Base-by-base conservation (phyloP, 108 stramenopile genomes). In the Nitzschia putrida region DNA sequence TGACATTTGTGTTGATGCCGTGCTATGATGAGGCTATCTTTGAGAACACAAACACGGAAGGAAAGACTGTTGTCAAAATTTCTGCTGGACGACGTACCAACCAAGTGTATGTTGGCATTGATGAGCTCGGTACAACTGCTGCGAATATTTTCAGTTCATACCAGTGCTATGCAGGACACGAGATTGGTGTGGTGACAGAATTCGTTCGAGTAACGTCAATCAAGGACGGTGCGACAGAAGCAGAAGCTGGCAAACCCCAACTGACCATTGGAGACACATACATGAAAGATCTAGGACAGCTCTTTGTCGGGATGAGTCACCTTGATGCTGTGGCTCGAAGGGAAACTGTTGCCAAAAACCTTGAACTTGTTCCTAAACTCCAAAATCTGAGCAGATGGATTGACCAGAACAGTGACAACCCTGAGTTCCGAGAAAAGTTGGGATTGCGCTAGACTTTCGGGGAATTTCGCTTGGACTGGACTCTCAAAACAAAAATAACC, bases 101-200 rank as follows among this genome's bases (percentile, higher is more conserved):
- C 16, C 25, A 50, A 6, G 68, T 81, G 37, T 82, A 73, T 45
- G 78, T 87, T 68, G 80, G 82, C 69, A 68, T 87, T 8, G 83
- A 87, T 51, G 86, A 83, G n/a, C 59, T 87, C 0, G 86, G 86
- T 9, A 69, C 83, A 12, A 80, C 80, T 11, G 86, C 83, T 38
- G 83, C 83, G 12, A 79, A 80, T 53, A 82, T 87, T 24, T 83
- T 87, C 57, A 80, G 83, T 55, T 70, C 67, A 23, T 87, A 82
- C 52, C 76, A 87, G 56, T 80, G 79, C 52, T 87, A 65, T 69
- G 80, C 86, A 23, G 86, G 86, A 16, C 86, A 84, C 64, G 86
- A 87, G 51, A 80, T 87, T 61, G 83, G 70, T 4, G 51, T 87
- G 25, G 74, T 87, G 14, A 84, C 86, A 0, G 83, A 87, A 44